Conservation (phyloP, 1,139 yeast species). For the Sugiyamaella grinbergsii region DNA sequence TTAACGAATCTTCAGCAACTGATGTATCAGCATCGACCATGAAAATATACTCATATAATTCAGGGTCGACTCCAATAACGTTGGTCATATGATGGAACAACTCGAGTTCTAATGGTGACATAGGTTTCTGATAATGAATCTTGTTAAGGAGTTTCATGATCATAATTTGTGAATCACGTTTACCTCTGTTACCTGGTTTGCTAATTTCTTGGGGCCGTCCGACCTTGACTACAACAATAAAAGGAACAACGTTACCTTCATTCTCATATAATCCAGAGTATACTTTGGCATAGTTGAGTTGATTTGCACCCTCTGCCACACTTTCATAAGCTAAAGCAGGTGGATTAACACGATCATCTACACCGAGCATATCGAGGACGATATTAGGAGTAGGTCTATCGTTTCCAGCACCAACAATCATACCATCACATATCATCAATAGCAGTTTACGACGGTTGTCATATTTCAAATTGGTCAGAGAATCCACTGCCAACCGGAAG, state of each 20-base stretch:
- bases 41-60: conserved; percentile 45
- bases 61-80: conserved; percentile 48
- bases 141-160: conserved; percentile 46
- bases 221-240: conserved; percentile 45
- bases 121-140: conserved; percentile 45
- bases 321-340: conserved; percentile 44
- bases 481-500: conserved; percentile 46
- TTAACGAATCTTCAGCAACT: conserved; percentile 44
- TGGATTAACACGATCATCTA: conserved; percentile 44
- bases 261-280: conserved; percentile 47
- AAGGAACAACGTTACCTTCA: conserved; percentile 47
- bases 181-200: conserved; percentile 48
- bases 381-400: conserved; percentile 47
- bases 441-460: conserved; percentile 46
- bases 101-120: conserved; percentile 47
- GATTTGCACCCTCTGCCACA: conserved; percentile 46
- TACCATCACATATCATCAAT: conserved; percentile 46
- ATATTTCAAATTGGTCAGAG: conserved; percentile 44
- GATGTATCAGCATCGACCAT: conserved; percentile 49
- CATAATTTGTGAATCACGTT: conserved; percentile 48
- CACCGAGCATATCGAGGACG: conserved; percentile 46
- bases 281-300: conserved; percentile 45
- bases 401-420: conserved; percentile 48
- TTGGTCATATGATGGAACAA: conserved; percentile 47
- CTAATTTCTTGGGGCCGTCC: conserved; percentile 43